Base-by-base conservation (phyloP, 371 early-diverging fungal genomes). In the Mycotypha africana region DNA sequence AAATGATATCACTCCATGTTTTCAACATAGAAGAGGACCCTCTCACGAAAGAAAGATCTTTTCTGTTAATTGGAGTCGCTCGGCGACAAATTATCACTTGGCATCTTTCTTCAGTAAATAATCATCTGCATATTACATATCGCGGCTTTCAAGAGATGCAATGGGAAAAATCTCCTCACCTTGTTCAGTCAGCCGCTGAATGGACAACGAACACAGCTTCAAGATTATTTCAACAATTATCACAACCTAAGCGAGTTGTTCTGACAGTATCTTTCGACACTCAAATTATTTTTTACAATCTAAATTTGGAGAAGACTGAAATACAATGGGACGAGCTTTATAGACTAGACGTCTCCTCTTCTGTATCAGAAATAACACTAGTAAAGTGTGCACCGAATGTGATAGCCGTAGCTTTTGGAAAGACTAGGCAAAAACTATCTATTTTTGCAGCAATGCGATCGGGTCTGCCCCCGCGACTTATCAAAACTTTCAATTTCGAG, bases 391-490 rank as follows among this genome's bases (percentile, higher is more conserved):
- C 37, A 0, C 53, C 49, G 3, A 26, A 28, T 37, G 33, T 50
- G 20, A 38, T 62, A 17, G 59, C 67, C 0, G 21, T 45, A 15
- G 51, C 52, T 3, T 50, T 51, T 1, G 57, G 47, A 6, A 34
- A 60, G 3, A 40, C 52, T 19, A 25, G 45, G 1, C 41, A 45
- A 10, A 37, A 15, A 0, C 45, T 72, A 11, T 61, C 64, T 0
- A 52, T 73, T 48, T 69, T 65, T 67, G 48, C 53, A 30, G 67
- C 58, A 23, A 66, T 73, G 28, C 55, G 69, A 21, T 47, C 56
- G 5, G 49, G 49, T n/a, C 38, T 53, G 6, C 48, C 58, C 16
- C 67, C 69, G 2, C 26, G 8, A 8, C 34, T 57, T n/a, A 45
- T 48, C n/a, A 48, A 46, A 22, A 34, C 39, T 1, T 33, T 67